Evolutionary conservation across 2,329 filamentous ascomycete genomes (phyloP), one percentile per base, ranked within the genome.

Genomic region (Pseudogymnoascus sp.): DNA sequence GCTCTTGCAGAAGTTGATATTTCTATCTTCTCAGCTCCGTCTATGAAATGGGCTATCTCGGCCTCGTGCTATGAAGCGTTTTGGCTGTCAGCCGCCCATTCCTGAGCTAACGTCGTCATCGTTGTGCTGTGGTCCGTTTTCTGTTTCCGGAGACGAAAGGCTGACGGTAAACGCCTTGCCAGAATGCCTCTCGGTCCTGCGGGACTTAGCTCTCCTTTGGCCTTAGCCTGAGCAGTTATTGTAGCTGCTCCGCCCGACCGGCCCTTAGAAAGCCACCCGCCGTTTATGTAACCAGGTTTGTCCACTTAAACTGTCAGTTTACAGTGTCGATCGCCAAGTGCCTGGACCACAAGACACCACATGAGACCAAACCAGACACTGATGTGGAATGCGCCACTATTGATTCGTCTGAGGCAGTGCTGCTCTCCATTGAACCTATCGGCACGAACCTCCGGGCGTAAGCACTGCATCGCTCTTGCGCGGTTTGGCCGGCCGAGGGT

Each of bases 301-400:
- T 19, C 50, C 50, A 33, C 26, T 53, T 31, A 53, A 31, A 13
- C 26, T 19, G 26, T 31, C 46, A 31, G 17, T 53, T 53, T 5
- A 7, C 21, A 31, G 9, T 7, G 29, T 13, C n/a, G n/a, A 56
- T 33, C 50, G 4, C 26, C 1, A 53, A 19, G n/a, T 53, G n/a
- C 50, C 50, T 56, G 50, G 31, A 56, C 50, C 50, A 56, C 50
- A 56, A 53, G 46, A 53, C 46, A 31, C 9, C 23, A 31, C 46
- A 31, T 31, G n/a, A 10, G n/a, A 17, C 46, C n/a, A 56, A 33
- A 53, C 9, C 26, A 19, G 29, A 31, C 46, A 56, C 13, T 33
- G 46, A 56, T 56, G 46, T 19, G 46, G 26, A 56, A 31, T 19
- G 15, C 46, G 26, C 26, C 46, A 56, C 29, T 56, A 33, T 56